These are phyloP conservation scores for Tuctoria greenei DNA, from an alignment of 176 grass and related monocot genomes.

Conservation along the genomic window DNA sequence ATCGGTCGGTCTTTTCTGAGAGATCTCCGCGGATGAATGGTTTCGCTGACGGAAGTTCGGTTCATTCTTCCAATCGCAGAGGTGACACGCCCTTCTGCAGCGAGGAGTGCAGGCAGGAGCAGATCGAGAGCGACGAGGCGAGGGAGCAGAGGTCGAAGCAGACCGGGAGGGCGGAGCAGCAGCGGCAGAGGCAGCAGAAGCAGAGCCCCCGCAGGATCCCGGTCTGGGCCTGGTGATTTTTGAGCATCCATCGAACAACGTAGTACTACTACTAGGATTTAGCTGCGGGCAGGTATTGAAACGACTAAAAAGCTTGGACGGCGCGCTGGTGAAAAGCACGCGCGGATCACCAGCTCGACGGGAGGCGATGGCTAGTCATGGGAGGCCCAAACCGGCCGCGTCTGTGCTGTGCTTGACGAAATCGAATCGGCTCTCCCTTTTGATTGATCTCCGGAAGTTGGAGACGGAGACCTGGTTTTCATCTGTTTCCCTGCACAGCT, in stretches of 20 bases:
- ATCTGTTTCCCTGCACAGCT: constrained; percentile 12
- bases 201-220: constrained; percentile 62
- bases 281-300: no score
- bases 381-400: neutral
- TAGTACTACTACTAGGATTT: constrained; percentile 26
- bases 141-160: constrained; percentile 53
- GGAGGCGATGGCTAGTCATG: neutral
- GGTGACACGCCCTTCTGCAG: constrained; percentile 92
- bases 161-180: constrained; percentile 46
- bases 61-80: constrained; percentile 39
- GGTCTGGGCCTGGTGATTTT: constrained; percentile 62
- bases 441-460: constrained; percentile 35
- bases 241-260: neutral
- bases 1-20: neutral
- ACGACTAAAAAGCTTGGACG: no score
- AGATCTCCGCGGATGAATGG: neutral
- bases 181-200: constrained; percentile 49
- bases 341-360: constrained; percentile 15
- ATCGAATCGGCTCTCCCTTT: neutral
- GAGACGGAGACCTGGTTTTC: constrained; percentile 18
- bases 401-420: neutral
- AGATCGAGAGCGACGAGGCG: constrained; percentile 85
- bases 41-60: constrained; percentile 23
- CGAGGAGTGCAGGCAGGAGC: constrained; percentile 90
- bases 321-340: no score